phyloP scores from a whole-genome alignment of 1,139 yeast species.

The Yamadazyma dushanensis region DNA sequence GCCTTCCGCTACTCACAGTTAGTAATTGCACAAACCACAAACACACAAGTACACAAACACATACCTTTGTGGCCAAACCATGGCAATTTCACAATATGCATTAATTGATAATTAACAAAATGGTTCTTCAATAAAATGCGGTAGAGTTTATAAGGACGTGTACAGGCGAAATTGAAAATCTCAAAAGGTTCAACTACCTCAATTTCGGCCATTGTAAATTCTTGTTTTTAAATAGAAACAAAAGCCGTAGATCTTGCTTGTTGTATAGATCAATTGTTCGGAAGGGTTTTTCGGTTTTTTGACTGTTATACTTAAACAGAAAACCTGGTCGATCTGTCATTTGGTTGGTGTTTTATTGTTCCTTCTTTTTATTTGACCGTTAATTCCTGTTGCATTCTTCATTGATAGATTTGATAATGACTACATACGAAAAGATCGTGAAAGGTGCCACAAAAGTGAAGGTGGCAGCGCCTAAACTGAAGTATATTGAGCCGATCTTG shows the following conservation, averaged over 20 bases:
- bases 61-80: constrained; percentile 76
- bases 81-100: constrained; percentile 80
- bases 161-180: too few species aligned
- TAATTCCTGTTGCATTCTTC: too few species aligned
- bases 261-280: too few species aligned
- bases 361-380: too few species aligned
- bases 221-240: background rate
- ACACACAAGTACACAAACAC: constrained; percentile 18
- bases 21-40: constrained; percentile 2
- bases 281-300: too few species aligned
- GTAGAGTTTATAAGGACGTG: background rate
- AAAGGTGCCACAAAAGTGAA: constrained; percentile 53
- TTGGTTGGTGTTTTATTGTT: too few species aligned
- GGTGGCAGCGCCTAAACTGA: constrained; percentile 97
- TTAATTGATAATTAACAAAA: too few species aligned
- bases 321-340: too few species aligned
- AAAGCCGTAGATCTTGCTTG: too few species aligned
- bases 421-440: constrained; percentile 48
- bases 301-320: too few species aligned
- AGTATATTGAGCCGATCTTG: constrained; percentile 89
- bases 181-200: too few species aligned
- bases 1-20: constrained; percentile 57
- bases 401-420: constrained; percentile 24
- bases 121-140: background rate
- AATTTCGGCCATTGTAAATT: constrained; percentile 5